phyloP scores from a whole-genome alignment of 1,284 basidiomycete species.

The Pascua sp. region DNA sequence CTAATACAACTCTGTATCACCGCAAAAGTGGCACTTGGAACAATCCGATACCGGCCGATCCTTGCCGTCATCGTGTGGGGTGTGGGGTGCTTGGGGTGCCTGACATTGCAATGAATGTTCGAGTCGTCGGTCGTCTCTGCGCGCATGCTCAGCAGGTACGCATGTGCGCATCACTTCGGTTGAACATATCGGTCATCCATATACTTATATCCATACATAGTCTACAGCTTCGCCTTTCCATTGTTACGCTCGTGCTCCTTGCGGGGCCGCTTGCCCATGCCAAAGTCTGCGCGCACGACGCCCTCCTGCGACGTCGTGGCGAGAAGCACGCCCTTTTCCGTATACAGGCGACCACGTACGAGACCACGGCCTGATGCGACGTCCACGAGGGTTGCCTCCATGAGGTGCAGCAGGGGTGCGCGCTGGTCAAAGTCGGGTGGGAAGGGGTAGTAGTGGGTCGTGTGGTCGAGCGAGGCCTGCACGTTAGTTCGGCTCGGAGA shows the following conservation, averaged over 20 bases:
- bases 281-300: slow-evolving; percentile 50
- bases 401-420: slow-evolving; percentile 77
- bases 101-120: no score
- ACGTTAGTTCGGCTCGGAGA: neutral
- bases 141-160: no score
- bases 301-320: slow-evolving; percentile 82
- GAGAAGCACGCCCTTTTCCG: slow-evolving; percentile 64
- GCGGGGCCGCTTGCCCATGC: slow-evolving; percentile 19
- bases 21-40: slow-evolving; percentile 6
- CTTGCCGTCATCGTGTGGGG: no score
- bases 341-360: slow-evolving; percentile 73
- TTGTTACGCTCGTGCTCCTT: slow-evolving; percentile 21
- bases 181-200: no score
- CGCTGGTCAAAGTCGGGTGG: slow-evolving; percentile 72
- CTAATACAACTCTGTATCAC: neutral
- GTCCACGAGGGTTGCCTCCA: slow-evolving; percentile 63
- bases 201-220: no score
- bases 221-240: slow-evolving; percentile 29
- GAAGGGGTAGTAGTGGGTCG: slow-evolving; percentile 70
- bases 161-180: no score
- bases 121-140: no score
- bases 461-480: slow-evolving; percentile 72
- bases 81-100: no score
- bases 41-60: no score
- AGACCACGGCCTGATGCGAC: slow-evolving; percentile 63